Base-by-base conservation (phyloP, 805 yeast genomes). In the Kodamaea hsintzibuensis region DNA sequence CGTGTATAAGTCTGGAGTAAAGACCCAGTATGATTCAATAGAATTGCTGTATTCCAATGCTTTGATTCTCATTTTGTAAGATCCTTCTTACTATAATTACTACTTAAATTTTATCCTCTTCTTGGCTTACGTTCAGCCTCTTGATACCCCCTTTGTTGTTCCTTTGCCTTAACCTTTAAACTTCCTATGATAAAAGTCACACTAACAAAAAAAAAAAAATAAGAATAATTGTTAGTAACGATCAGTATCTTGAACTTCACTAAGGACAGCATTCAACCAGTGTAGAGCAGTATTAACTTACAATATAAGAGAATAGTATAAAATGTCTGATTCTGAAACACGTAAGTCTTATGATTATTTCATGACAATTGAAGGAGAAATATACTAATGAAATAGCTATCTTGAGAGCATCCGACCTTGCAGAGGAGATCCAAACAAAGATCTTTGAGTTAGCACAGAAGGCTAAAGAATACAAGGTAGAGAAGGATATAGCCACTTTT, bases 401-500 rank as follows among this genome's bases (percentile, higher is more conserved):
- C 46, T 67, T 74, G 51, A 73, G 73, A 58, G 78, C 78, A 7
- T 71, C 80, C 5, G 79, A 74, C 57, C 66, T 80, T 68, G 67
- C 82, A 1, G 81, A 80, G 25, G 87, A 84, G 44, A 70, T 82
- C 58, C 85, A 83, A 60, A 65, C 76, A 14, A 65, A 71, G 42
- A 78, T 84, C 12, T 73, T 82, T 49, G 80, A 78, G 53, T 61
- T 82, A 53, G 72, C 86, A 0, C 61, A 64, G 25, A 73, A 73
- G 37, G 82, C 86, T 0, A 68, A 72, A 25, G 62, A 72, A 16
- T 74, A 76, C 61, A 68, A 68, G 39, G 69, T 79, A 13, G 84
- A 82, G 53, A 82, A 82, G 59, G 93, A 88, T 51, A 73, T 87
- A 38, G 92, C 95, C 13, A 78, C 84, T 0, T 74, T 70, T 52